Base-by-base conservation (phyloP, 2,329 filamentous ascomycete species). In the Piedraia hortae region DNA sequence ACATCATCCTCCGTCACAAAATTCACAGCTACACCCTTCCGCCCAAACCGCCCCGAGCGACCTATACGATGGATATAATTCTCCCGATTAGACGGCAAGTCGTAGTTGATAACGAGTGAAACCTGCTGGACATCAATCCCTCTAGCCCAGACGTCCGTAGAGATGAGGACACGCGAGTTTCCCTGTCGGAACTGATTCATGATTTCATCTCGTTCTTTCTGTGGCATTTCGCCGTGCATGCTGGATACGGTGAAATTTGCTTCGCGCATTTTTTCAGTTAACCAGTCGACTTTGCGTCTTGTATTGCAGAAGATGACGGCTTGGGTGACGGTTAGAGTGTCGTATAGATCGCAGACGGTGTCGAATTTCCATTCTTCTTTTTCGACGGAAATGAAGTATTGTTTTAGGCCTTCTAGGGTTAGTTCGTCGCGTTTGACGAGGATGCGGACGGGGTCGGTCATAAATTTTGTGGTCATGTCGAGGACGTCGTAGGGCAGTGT, bases 361-460 rank as follows among this genome's bases (percentile, higher is more conserved):
- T 97, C 85, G 37, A 97, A 90, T 49, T 97, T 97, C 85, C 85
- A 97, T 45, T 93, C 85, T 48, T 97, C 85, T 56, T 91, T 93
- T 50, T 97, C 85, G 10, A 93, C 85, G 2, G 85, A 85, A 38
- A 97, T 93, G 45, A 91, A 97, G 56, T 91, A 97, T 47, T 97
- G 85, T 55, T 93, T 93, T 22, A 97, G 59, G 26, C 85, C 85
- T 51, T 93, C 85, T 22, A 97, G 64, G 2, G 85, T 97, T 56
- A 97, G 54, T 47, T 97, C 85, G 48, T 93, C 85, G 68, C 80
- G 80, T 65, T 93, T 91, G 46, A 93, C 82, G 12, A 93, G 61
- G 41, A 93, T 89, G 33, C 82, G 72, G 20, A 91, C 82, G 1
- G 82, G 82, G 39, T 93, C 82, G 12, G 77, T 90, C 85, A 97